Percentiles rank a stretch among this genome's conserved stretches.
Evolutionary conservation across 106 monocot species (phyloP).

Genomic region (Dioscorea dumetorum): DNA sequence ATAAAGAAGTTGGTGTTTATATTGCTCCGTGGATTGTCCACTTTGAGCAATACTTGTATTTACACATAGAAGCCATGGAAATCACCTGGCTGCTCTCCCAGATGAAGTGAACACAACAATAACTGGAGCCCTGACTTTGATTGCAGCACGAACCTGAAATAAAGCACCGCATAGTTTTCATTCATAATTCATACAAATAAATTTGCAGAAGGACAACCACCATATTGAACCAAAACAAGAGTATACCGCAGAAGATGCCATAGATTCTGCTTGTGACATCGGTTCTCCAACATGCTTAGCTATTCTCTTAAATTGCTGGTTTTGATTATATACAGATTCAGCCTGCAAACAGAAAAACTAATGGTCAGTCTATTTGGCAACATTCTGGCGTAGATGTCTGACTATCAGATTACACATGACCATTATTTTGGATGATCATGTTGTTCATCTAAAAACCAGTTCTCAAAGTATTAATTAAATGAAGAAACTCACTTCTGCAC

Average conservation of each 20-base stretch:
- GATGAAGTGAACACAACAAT: slow-evolving; percentile 69
- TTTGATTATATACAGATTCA: slow-evolving; percentile 57
- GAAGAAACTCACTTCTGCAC: slow-evolving; percentile 51
- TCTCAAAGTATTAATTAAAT: background rate
- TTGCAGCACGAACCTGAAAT: slow-evolving; percentile 64
- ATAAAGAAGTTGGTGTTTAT: background rate
- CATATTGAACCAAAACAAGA: background rate
- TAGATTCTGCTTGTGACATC: slow-evolving; percentile 65
- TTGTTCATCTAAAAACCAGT: background rate
- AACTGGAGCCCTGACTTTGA: slow-evolving; percentile 67
- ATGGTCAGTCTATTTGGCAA: background rate
- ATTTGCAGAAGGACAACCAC: background rate
- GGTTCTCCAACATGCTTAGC: slow-evolving; percentile 50
- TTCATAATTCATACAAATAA: background rate
- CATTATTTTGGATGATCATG: background rate
- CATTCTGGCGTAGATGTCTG: background rate
- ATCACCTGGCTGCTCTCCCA: slow-evolving; percentile 64
- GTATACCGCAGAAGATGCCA: slow-evolving; percentile 59
- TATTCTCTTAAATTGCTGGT: slow-evolving; percentile 52
- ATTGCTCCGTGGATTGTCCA: too few relatives aligned
- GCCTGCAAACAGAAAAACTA: slow-evolving; percentile 42
- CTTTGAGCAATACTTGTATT: too few relatives aligned
- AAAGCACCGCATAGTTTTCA: background rate
- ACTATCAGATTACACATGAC: background rate
- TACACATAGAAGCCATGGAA: background rate